Evolutionary conservation across 192 early-diverging fungal genomes (phyloP).

Genomic region (Podila epicladia): DNA sequence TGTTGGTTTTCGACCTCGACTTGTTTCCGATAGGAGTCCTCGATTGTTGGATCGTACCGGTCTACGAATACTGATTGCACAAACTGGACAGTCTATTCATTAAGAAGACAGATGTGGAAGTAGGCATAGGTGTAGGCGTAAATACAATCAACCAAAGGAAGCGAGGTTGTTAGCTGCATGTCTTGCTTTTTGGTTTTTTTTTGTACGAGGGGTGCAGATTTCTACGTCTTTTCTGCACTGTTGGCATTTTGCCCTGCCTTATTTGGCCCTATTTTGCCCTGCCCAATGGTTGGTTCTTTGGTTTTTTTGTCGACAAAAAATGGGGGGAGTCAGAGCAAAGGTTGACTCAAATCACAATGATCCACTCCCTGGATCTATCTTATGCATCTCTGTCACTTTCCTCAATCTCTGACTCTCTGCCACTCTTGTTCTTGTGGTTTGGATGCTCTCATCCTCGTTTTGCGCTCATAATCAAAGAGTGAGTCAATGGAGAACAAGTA

Average conservation of each 20-base stretch:
- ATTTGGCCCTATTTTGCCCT: too few species aligned
- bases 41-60: constrained; percentile 96
- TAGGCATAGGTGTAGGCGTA: neutral
- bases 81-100: constrained; percentile 80
- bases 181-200: too few species aligned
- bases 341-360: too few species aligned
- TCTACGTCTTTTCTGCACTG: too few species aligned
- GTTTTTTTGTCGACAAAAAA: too few species aligned
- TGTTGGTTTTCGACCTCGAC: constrained; percentile 82
- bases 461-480: neutral
- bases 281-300: too few species aligned
- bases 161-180: too few species aligned
- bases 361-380: neutral
- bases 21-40: constrained; percentile 90
- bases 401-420: too few species aligned
- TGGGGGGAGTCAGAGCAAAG: too few species aligned
- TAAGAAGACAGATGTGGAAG: neutral
- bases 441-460: neutral
- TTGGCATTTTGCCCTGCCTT: too few species aligned
- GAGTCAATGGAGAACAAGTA: neutral
- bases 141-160: neutral
- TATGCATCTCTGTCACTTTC: neutral
- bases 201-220: too few species aligned
- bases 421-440: neutral
- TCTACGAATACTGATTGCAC: constrained; percentile 93